Evolutionary conservation across 495 filamentous ascomycete genomes (phyloP).

Genomic region (Daldinia childiae): DNA sequence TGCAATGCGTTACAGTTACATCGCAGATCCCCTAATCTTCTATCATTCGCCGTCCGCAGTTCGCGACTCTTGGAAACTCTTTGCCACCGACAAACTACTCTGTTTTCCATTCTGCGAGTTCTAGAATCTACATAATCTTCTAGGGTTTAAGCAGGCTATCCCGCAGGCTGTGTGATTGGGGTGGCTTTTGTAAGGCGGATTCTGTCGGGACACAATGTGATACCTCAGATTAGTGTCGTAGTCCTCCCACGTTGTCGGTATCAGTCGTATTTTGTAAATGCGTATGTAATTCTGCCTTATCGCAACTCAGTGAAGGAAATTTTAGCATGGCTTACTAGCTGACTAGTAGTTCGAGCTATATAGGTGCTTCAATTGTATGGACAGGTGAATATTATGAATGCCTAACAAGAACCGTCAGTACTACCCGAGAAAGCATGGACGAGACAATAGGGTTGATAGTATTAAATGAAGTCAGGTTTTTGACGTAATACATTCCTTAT

Average conservation of each 20-base stretch:
- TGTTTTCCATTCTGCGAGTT: constrained; percentile 11
- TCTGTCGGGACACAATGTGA: constrained; percentile 20
- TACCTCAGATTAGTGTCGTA: constrained; percentile 22
- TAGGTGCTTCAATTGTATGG: too few relatives aligned
- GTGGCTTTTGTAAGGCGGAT: constrained; percentile 35
- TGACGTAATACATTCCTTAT: constrained; percentile 18
- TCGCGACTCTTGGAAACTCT: constrained; percentile 13
- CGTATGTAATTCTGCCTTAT: constrained; percentile 11
- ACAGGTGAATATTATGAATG: too few relatives aligned
- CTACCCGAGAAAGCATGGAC: background rate
- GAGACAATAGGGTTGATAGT: background rate
- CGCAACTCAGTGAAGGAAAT: constrained; percentile 12
- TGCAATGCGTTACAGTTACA: constrained; percentile 36
- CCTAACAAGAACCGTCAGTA: background rate
- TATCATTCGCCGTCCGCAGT: constrained; percentile 33
- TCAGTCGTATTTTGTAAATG: constrained; percentile 12
- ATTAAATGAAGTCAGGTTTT: background rate
- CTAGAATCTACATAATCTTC: constrained; percentile 16
- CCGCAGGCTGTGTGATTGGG: background rate
- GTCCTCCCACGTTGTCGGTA: constrained; percentile 23
- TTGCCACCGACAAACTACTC: constrained; percentile 28
- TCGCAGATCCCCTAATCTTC: constrained; percentile 27
- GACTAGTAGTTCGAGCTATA: background rate
- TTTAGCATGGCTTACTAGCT: background rate
- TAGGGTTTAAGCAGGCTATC: background rate